Evolutionary conservation across 495 filamentous ascomycete genomes (phyloP).

Genomic region (Astrocystis sublimbata): DNA sequence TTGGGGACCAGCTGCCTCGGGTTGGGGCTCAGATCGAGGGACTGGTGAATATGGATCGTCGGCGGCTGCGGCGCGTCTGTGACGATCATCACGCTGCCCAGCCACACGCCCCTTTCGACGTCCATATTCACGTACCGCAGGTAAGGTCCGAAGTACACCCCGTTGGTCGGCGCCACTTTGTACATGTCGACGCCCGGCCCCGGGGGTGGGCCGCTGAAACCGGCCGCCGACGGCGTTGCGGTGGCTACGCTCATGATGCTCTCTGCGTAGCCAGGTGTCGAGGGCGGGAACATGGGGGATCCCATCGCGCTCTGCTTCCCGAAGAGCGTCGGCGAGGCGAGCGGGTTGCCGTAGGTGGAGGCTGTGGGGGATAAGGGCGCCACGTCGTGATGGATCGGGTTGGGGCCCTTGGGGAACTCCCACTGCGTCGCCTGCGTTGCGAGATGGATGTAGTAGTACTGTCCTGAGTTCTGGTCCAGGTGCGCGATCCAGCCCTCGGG

Average conservation of each 20-base stretch:
- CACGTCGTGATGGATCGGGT: conserved; percentile 75
- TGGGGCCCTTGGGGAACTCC: conserved; percentile 95
- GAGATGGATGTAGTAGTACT: conserved; percentile 98
- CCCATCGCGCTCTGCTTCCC: conserved; percentile 68
- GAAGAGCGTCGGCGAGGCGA: conserved; percentile 73
- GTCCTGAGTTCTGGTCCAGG: conserved; percentile 88
- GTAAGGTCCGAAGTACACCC: conserved; percentile 98
- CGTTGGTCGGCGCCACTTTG: conserved; percentile 89
- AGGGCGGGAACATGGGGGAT: conserved; percentile 73
- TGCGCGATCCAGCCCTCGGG: conserved; percentile 99
- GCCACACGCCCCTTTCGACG: conserved; percentile 84
- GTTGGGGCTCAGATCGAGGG: conserved; percentile 86
- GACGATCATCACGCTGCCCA: conserved; percentile 73
- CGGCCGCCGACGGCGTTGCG: conserved; percentile 64
- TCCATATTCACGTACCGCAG: conserved; percentile 97
- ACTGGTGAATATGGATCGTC: conserved; percentile 94
- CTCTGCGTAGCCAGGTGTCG: conserved; percentile 70
- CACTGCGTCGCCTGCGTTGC: conserved; percentile 96
- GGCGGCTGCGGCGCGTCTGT: conserved; percentile 92
- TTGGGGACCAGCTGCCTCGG: conserved; percentile 84
- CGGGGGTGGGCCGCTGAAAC: conserved; percentile 83
- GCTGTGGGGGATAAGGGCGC: conserved; percentile 76
- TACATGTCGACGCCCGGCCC: conserved; percentile 87
- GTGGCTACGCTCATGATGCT: conserved; percentile 78
- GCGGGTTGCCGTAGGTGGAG: conserved; percentile 75